A percentile compares a stretch with the other conserved stretches of the same genome.
These are phyloP conservation scores for Trebouxiophyceae sp. DNA, from an alignment of 163 green algal species.

Conservation along the genomic window DNA sequence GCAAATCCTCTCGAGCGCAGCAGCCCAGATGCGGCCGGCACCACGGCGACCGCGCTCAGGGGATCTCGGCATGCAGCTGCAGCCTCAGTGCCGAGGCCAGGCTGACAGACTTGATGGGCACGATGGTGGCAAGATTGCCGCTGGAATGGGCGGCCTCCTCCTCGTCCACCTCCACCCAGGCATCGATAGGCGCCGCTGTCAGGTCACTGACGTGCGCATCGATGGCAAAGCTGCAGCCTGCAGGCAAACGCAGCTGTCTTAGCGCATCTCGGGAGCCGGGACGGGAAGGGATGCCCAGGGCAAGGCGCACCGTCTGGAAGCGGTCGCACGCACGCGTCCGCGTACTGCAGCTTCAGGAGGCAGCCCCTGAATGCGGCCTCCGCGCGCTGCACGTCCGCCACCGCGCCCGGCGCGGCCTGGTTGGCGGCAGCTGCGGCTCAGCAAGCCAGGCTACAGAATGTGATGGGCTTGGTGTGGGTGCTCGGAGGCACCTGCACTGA, in stretches of 20 bases:
- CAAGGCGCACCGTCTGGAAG: slow-evolving; percentile 7
- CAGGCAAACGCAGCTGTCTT: neutral
- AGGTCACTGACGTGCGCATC: slow-evolving; percentile 22
- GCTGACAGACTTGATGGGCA: slow-evolving; percentile 41
- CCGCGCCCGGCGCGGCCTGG: neutral
- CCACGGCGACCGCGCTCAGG: neutral
- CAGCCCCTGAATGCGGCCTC: slow-evolving; percentile 18
- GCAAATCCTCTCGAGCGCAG: neutral
- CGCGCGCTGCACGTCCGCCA: slow-evolving; percentile 13
- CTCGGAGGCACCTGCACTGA: slow-evolving; percentile 15
- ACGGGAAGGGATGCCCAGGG: neutral
- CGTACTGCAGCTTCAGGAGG: slow-evolving; percentile 44
- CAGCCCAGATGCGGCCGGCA: neutral
- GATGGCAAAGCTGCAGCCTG: slow-evolving; percentile 35
- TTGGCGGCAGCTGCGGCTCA: slow-evolving; percentile 1
- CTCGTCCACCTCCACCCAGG: slow-evolving; percentile 22
- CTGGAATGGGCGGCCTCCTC: neutral
- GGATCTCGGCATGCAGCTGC: slow-evolving; percentile 27
- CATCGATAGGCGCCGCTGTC: slow-evolving; percentile 6
- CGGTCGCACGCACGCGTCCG: slow-evolving; percentile 26
- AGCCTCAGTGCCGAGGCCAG: slow-evolving; percentile 22
- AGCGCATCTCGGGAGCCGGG: neutral
- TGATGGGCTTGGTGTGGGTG: too few relatives aligned
- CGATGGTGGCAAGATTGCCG: slow-evolving; percentile 5
- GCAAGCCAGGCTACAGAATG: neutral